Conservation (phyloP, 306 rosid genomes). For the Sphenostylis stenocarpa region DNA sequence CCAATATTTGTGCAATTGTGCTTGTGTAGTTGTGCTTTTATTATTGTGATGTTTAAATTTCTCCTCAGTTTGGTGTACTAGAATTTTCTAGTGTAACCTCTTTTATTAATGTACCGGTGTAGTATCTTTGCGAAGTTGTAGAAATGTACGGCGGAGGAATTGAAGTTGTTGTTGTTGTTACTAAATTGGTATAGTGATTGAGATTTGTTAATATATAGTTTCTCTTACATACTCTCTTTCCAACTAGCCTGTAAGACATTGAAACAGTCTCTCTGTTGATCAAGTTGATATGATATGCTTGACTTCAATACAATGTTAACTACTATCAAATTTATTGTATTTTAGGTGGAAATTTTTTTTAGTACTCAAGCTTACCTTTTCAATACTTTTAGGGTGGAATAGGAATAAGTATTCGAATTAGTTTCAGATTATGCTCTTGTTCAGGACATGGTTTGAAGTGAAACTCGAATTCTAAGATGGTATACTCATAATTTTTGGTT, state of each 20-base stretch:
- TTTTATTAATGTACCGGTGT: neutral
- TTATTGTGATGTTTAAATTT: slow-evolving; percentile 7
- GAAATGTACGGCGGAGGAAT: neutral
- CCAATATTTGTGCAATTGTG: neutral
- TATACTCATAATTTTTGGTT: neutral
- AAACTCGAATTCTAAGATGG: neutral
- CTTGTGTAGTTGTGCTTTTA: neutral
- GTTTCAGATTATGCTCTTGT: neutral
- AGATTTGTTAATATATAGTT: neutral
- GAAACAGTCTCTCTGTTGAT: neutral
- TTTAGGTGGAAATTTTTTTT: neutral
- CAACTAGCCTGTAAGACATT: neutral
- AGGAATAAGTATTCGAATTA: neutral
- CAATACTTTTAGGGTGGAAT: neutral
- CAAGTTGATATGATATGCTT: neutral
- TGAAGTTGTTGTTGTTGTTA: neutral
- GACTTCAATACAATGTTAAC: neutral
- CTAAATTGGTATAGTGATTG: neutral
- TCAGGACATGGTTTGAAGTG: neutral
- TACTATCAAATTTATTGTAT: neutral
- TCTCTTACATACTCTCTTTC: neutral
- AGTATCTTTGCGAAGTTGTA: neutral
- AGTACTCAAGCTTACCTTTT: neutral
- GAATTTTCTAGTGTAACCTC: slow-evolving; percentile 1
- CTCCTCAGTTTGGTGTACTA: neutral